Base-by-base conservation (phyloP, 2,329 filamentous ascomycete genomes). In the Diaporthe citriasiana region DNA sequence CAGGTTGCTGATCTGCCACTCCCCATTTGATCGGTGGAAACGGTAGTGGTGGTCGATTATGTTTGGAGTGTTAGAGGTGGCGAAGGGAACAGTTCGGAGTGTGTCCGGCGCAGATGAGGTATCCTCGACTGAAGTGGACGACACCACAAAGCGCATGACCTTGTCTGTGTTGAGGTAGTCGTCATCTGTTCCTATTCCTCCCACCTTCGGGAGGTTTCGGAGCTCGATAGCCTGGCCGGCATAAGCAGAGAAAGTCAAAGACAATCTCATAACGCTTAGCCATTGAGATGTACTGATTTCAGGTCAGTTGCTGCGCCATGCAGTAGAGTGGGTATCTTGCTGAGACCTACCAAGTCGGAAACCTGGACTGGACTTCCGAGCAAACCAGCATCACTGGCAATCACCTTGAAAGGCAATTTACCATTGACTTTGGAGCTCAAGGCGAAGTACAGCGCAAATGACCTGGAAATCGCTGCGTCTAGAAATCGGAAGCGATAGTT, bases 261-360 rank as follows among this genome's bases (percentile, higher is more conserved):
- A 91, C 82, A 30, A 91, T 81, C 76, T 91, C 89, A 76, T 88
- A 91, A 5, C 89, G 85, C 78, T 91, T 89, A 7, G 87, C 89
- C 82, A 89, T 89, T 9, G 87, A 82, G 50, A 90, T 81, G 45
- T 83, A 82, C 75, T 76, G 50, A 17, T 19, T 22, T 5, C 12
- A 53, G 8, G 15, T 68, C 25, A 68, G 17, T 12, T n/a, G 4
- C 19, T 25, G 51, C 13, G 8, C 8, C 2, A n/a, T 27, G 9
- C 30, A 33, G 12, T 3, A 17, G 0, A 22, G 17, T 59, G 1
- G 22, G 10, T 1, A 9, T 25, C 2, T 4, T 10, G 3, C 25
- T 40, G 12, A 27, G 27, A 56, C 70, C 45, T 42, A 74, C 75
- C 5, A 90, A 77, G n/a, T 81, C 79, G 25, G 81, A 82, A 3